Evolutionary conservation across 148 eudicot genomes (phyloP).

Genomic region (Diospyros lotus): DNA sequence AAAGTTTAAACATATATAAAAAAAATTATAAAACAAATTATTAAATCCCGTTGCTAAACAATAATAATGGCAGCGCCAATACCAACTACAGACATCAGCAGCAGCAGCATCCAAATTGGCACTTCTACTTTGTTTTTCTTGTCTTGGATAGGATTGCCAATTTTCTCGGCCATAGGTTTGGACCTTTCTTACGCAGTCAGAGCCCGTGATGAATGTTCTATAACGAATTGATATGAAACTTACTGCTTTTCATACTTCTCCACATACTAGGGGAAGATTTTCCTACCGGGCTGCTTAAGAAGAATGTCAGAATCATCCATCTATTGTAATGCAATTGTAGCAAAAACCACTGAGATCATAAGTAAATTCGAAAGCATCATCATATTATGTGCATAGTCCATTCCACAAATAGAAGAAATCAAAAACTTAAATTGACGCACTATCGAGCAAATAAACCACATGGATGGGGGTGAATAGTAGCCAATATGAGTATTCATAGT

Average conservation of each 20-base stretch:
- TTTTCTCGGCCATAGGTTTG: slow-evolving; percentile 25
- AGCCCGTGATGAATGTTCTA: slow-evolving; percentile 24
- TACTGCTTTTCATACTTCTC: slow-evolving; percentile 68
- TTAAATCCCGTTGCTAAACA: too few relatives aligned
- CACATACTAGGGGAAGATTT: slow-evolving; percentile 85
- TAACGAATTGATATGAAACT: slow-evolving; percentile 40
- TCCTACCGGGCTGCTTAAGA: slow-evolving; percentile 47
- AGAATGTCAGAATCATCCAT: slow-evolving; percentile 7
- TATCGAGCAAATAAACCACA: too few relatives aligned
- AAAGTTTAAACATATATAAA: too few relatives aligned
- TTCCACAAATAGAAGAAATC: background rate
- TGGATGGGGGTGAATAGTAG: too few relatives aligned
- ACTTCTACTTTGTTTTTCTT: slow-evolving; percentile 32
- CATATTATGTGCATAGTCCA: background rate
- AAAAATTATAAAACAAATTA: too few relatives aligned
- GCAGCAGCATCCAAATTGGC: slow-evolving; percentile 68
- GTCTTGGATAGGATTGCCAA: slow-evolving; percentile 27
- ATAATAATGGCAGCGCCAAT: slow-evolving; percentile 73
- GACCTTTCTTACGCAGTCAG: slow-evolving; percentile 28
- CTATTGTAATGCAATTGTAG: background rate
- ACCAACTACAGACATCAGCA: slow-evolving; percentile 66
- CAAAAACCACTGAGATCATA: background rate
- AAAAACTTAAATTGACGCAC: background rate
- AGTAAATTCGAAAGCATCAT: background rate
- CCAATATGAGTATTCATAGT: too few relatives aligned